Percentiles rank a stretch among this genome's conserved stretches.
Conservation (phyloP, 2,329 filamentous ascomycete species). For the Gnomoniopsis sp. region DNA sequence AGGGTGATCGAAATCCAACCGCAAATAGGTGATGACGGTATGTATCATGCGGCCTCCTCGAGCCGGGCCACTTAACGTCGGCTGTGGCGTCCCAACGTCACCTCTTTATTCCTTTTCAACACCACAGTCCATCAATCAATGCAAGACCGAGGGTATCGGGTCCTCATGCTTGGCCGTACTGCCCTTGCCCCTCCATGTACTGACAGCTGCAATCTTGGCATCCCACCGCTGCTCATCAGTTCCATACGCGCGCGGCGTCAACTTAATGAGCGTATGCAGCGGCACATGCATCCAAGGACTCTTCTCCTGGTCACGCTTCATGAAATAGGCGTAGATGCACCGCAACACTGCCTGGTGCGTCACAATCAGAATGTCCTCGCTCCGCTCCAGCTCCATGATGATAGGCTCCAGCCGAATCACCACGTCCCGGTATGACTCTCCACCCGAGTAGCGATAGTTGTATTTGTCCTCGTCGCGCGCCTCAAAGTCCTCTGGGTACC, state of each 20-base stretch:
- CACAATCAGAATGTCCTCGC: conserved; percentile 95
- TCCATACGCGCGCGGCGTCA: conserved; percentile 90
- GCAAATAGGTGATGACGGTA: neutral
- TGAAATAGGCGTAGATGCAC: conserved; percentile 98
- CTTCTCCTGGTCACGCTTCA: conserved; percentile 90
- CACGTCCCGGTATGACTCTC: conserved; percentile 93
- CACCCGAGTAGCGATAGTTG: conserved; percentile 97
- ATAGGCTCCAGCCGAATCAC: conserved; percentile 97
- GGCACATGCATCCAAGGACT: conserved; percentile 99
- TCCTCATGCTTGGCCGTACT: conserved; percentile 85
- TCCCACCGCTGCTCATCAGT: conserved; percentile 86
- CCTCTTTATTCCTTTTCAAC: neutral
- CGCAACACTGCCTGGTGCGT: conserved; percentile 95
- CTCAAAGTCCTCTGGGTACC: conserved; percentile 90
- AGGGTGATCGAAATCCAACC: neutral
- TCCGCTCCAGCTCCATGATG: conserved; percentile 97
- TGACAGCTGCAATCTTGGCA: conserved; percentile 92
- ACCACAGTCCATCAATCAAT: conserved; percentile 16
- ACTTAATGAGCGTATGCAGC: conserved; percentile 91
- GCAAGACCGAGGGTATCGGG: conserved; percentile 34
- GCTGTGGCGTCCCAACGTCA: no score
- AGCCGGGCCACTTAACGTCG: no score
- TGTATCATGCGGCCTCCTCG: no score
- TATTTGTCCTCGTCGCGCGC: conserved; percentile 98
- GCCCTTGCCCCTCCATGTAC: conserved; percentile 93